These are phyloP conservation scores for Plasmodium vivax DNA, from an alignment of 169 alveolate genomes.

Conservation along the genomic window DNA sequence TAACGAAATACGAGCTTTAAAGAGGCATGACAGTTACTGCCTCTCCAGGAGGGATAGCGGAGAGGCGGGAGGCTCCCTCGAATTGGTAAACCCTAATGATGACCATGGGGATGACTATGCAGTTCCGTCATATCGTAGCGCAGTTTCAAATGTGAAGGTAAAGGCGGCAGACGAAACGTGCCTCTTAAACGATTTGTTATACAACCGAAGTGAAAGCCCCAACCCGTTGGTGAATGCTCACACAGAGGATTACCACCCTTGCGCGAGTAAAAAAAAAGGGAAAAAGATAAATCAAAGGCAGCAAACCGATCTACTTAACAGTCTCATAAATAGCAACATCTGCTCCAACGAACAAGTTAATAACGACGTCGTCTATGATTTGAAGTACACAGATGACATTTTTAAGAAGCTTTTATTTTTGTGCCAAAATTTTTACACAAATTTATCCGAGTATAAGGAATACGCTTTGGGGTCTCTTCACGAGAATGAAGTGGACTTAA, in stretches of 20 bases:
- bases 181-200: neutral
- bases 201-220: neutral
- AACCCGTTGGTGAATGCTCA: neutral
- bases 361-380: conserved; percentile 8
- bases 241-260: neutral
- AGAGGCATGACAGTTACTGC: neutral
- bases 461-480: neutral
- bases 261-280: neutral
- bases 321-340: neutral
- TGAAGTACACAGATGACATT: conserved; percentile 35
- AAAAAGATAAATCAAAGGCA: neutral
- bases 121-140: neutral
- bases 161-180: neutral
- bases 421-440: conserved; percentile 20
- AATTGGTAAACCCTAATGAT: conserved; percentile 16
- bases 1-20: conserved; percentile 28
- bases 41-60: neutral
- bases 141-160: conserved; percentile 2
- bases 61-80: conserved; percentile 5
- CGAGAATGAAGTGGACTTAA: neutral
- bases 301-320: neutral
- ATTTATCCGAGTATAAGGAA: conserved; percentile 14
- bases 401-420: conserved; percentile 14
- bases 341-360: conserved; percentile 9
- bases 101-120: neutral